Base-by-base conservation (phyloP, 495 filamentous ascomycete species). In the Neurospora sublineolata region DNA sequence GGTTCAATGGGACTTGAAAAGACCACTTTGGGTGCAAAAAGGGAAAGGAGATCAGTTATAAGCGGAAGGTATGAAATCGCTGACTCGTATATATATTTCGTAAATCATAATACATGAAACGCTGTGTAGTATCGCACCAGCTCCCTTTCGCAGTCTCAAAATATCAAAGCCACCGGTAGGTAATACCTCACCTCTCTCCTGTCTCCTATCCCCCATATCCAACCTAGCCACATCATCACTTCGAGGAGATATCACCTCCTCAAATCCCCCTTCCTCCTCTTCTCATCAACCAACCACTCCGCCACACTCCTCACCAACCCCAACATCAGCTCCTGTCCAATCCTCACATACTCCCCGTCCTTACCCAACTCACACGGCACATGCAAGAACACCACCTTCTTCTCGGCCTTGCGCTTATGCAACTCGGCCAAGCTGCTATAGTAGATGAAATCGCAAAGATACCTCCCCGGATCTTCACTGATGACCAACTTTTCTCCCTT, bases 381-480 rank as follows among this genome's bases (percentile, higher is more conserved):
- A 77, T 97, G 93, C 70, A 94, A 80, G 77, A 97, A 97, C 37
- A 90, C 78, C 18, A 93, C 89, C 69, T 87, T 89, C 58, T 83
- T 83, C 68, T 84, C 81, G 42, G 82, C 77, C 27, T 83, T 82
- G 6, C 82, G 80, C 79, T 83, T 85, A 68, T 82, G 79, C 23
- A 88, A 80, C 72, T 82, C 81, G 23, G 89, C 85, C 78, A 97
- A 75, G 73, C 88, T 92, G 7, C 90, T 90, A 81, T 89, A 96
- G 80, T 92, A 95, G 68, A 91, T 94, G 77, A 94, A 97, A 75
- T 94, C 93, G 78, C 93, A 97, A 18, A 94, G 82, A 76, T 91
- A 97, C 60, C 87, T 89, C 0, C 93, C 93, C 0, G 93, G 90
- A 76, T 96, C 90, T 58, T 89, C 87, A 6, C 52, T 64, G 0